phyloP scores from a whole-genome alignment of 805 yeast species.

The Nakazawaea ishiwadae region DNA sequence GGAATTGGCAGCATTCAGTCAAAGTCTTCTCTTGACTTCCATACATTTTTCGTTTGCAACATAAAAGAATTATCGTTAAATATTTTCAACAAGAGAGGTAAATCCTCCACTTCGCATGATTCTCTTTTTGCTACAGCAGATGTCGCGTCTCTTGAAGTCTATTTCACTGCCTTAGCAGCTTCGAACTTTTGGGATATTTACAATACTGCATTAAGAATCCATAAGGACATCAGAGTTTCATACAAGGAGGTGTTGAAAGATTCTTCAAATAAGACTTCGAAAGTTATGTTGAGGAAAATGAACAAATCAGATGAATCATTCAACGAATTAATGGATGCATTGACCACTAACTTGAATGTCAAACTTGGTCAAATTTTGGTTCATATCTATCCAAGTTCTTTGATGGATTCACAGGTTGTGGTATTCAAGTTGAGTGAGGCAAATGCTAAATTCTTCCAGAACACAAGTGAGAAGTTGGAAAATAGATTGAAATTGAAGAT shows the following conservation, averaged over 20 bases:
- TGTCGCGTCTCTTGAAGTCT: conserved; percentile 52
- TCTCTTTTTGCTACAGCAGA: conserved; percentile 48
- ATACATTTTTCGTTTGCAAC: conserved; percentile 67
- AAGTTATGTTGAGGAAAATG: conserved; percentile 15
- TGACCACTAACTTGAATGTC: conserved; percentile 68
- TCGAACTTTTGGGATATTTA: conserved; percentile 77
- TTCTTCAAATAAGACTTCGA: conserved; percentile 29
- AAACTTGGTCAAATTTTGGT: conserved; percentile 49
- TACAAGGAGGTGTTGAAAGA: conserved; percentile 73
- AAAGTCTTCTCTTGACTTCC: conserved; percentile 78
- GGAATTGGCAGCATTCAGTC: conserved; percentile 52
- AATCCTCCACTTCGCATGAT: conserved; percentile 45
- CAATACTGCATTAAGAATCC: conserved; percentile 64
- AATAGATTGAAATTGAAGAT: conserved; percentile 58
- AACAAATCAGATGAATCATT: conserved; percentile 17
- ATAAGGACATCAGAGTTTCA: conserved; percentile 66
- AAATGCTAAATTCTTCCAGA: conserved; percentile 47
- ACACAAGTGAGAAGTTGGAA: conserved; percentile 39
- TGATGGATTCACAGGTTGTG: conserved; percentile 73
- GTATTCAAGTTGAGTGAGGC: conserved; percentile 53
- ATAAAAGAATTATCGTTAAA: conserved; percentile 44
- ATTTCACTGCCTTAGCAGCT: conserved; percentile 79
- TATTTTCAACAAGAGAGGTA: conserved; percentile 64
- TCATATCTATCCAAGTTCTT: conserved; percentile 78
- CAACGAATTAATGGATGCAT: conserved; percentile 28